Conservation (phyloP, 441 rosid genomes). For the Populus tomentosa region DNA sequence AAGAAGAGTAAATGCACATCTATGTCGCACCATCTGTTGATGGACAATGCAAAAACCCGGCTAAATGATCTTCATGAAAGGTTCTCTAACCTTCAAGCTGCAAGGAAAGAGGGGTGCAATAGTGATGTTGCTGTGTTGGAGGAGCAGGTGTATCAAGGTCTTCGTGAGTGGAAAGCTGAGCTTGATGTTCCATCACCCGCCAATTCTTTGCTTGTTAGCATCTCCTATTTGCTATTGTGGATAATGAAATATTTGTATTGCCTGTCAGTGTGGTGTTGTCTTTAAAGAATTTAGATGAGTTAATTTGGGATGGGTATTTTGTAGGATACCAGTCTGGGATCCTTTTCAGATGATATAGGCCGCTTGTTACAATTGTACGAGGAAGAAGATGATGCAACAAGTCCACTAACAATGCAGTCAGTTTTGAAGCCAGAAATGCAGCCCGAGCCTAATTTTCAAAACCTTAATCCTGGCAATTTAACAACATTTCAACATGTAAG, state of each 20-base stretch:
- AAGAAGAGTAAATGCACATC: slow-evolving; percentile 47
- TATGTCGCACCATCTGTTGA: slow-evolving; percentile 43
- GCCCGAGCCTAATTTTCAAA: slow-evolving; percentile 27
- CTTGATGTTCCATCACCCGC: slow-evolving; percentile 61
- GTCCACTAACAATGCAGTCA: slow-evolving; percentile 47
- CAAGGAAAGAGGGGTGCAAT: slow-evolving; percentile 53
- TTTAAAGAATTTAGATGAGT: neutral
- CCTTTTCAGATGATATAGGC: slow-evolving; percentile 6
- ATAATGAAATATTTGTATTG: neutral
- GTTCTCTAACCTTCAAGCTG: slow-evolving; percentile 53
- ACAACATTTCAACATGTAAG: slow-evolving; percentile 39
- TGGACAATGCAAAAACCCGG: slow-evolving; percentile 55
- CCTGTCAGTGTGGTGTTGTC: neutral
- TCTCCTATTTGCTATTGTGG: neutral
- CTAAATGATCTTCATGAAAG: slow-evolving; percentile 52
- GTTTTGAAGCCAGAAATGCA: slow-evolving; percentile 65
- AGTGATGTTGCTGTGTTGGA: slow-evolving; percentile 49
- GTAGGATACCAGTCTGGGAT: slow-evolving; percentile 26
- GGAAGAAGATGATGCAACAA: slow-evolving; percentile 64
- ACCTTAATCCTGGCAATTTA: slow-evolving; percentile 28
- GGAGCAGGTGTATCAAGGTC: slow-evolving; percentile 63
- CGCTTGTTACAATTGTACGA: neutral
- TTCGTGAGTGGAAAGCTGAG: slow-evolving; percentile 71
- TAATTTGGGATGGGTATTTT: slow-evolving; percentile 12
- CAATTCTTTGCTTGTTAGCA: slow-evolving; percentile 37